Evolutionary conservation across 2,329 filamentous ascomycete species (phyloP).

Genomic region (Epichloe sibirici): DNA sequence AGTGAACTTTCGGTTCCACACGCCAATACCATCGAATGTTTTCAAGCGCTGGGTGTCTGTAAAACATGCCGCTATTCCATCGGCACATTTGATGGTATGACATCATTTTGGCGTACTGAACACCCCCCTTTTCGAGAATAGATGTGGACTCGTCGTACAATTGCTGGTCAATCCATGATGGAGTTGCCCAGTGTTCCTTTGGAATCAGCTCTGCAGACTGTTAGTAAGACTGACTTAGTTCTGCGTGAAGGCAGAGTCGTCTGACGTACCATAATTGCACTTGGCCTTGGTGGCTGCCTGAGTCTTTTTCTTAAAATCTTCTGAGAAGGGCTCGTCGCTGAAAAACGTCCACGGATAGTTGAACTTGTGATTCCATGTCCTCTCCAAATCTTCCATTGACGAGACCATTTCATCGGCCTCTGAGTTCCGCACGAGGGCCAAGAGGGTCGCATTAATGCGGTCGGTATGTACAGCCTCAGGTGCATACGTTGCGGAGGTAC

Average conservation of each 20-base stretch:
- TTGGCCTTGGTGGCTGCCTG: conserved; percentile 76
- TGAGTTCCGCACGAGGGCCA: conserved; percentile 85
- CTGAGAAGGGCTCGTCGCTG: conserved; percentile 87
- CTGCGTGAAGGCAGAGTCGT: background rate
- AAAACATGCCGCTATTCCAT: conserved; percentile 98
- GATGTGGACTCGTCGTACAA: conserved; percentile 75
- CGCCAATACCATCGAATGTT: conserved; percentile 92
- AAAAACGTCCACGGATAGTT: conserved; percentile 99
- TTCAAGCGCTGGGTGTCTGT: conserved; percentile 80
- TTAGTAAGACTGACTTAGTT: background rate
- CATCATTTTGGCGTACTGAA: conserved; percentile 79
- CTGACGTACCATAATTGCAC: conserved; percentile 63
- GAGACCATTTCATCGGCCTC: conserved; percentile 75
- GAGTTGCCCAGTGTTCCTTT: conserved; percentile 87
- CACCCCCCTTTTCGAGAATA: conserved; percentile 68
- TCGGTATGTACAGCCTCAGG: conserved; percentile 62
- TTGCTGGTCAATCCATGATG: conserved; percentile 83
- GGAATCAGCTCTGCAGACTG: conserved; percentile 61
- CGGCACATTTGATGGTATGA: conserved; percentile 99
- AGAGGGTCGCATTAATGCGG: conserved; percentile 84
- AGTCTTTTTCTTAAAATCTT: conserved; percentile 83
- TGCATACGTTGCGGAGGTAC: conserved; percentile 65
- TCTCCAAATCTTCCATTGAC: conserved; percentile 83
- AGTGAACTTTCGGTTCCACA: conserved; percentile 95
- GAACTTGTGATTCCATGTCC: conserved; percentile 97